Percentiles rank a stretch among this genome's conserved stretches.
Evolutionary conservation across 106 monocot genomes (phyloP).

Genomic region (Gastrodia elata): DNA sequence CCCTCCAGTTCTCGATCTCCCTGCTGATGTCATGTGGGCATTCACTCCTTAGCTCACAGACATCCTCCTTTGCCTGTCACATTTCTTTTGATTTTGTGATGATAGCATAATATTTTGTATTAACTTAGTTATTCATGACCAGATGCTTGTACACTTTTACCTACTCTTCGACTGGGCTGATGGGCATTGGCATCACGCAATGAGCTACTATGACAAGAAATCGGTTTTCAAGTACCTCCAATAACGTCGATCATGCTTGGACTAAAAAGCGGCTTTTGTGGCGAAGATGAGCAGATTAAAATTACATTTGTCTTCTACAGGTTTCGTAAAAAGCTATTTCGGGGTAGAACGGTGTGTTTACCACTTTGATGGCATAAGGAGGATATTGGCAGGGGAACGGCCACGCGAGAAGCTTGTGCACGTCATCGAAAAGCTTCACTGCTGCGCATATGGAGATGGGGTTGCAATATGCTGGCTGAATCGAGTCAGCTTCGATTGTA

Average conservation of each 20-base stretch:
- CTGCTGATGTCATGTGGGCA: too few relatives aligned
- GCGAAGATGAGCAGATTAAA: background rate
- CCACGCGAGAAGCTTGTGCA: slow-evolving; percentile 79
- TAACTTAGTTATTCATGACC: background rate
- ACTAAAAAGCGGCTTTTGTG: too few relatives aligned
- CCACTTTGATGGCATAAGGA: slow-evolving; percentile 48
- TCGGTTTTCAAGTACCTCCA: slow-evolving; percentile 80
- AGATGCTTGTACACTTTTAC: slow-evolving; percentile 98
- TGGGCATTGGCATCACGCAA: slow-evolving; percentile 66
- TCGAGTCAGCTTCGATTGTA: too few relatives aligned
- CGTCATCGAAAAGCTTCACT: slow-evolving; percentile 89
- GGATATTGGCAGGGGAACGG: slow-evolving; percentile 49
- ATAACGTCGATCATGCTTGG: too few relatives aligned
- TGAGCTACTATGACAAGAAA: slow-evolving; percentile 49
- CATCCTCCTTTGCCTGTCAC: too few relatives aligned
- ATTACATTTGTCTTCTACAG: slow-evolving; percentile 24
- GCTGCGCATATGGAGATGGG: slow-evolving; percentile 37
- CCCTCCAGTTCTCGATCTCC: too few relatives aligned
- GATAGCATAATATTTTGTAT: too few relatives aligned
- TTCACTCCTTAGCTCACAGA: too few relatives aligned
- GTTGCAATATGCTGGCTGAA: slow-evolving; percentile 63
- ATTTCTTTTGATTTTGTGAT: too few relatives aligned
- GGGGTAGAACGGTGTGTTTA: slow-evolving; percentile 62
- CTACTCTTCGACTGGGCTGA: slow-evolving; percentile 82
- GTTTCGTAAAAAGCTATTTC: slow-evolving; percentile 48